A percentile compares a stretch with the other conserved stretches of the same genome.
These are phyloP conservation scores for Talaromyces sp. DNA, from an alignment of 2,329 filamentous ascomycete genomes.

Conservation along the genomic window DNA sequence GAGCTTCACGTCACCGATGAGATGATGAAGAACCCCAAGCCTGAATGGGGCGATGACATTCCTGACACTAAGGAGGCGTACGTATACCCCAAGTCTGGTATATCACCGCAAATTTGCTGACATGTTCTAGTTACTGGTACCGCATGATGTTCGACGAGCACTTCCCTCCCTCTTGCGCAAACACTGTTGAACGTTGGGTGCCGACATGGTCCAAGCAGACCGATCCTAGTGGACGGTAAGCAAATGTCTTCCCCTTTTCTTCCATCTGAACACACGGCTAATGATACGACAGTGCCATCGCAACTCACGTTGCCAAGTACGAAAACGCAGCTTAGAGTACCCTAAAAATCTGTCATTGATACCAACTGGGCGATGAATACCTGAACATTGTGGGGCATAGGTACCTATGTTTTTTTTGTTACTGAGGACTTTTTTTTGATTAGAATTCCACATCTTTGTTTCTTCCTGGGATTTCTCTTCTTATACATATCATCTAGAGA, in stretches of 20 bases:
- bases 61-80: constrained; percentile 96
- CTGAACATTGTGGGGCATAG: constrained; percentile 4
- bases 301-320: constrained; percentile 74
- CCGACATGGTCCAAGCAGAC: constrained; percentile 96
- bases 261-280: neutral
- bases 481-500: neutral
- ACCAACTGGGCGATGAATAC: neutral
- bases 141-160: constrained; percentile 98
- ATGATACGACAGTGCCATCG: constrained; percentile 62
- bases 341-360: neutral
- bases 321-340: constrained; percentile 45
- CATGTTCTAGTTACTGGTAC: constrained; percentile 77
- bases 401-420: neutral
- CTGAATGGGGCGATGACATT: constrained; percentile 89
- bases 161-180: constrained; percentile 87
- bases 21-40: constrained; percentile 97
- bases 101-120: neutral
- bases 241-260: constrained; percentile 2
- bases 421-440: neutral
- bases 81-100: constrained; percentile 34
- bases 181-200: constrained; percentile 93
- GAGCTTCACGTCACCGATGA: constrained; percentile 89
- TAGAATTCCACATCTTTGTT: constrained; percentile 2
- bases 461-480: constrained; percentile 13
- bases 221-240: constrained; percentile 87